Percentiles rank a stretch among this genome's conserved stretches.
Evolutionary conservation across 306 rosid species (phyloP).

Genomic region (Acacia acuminata): DNA sequence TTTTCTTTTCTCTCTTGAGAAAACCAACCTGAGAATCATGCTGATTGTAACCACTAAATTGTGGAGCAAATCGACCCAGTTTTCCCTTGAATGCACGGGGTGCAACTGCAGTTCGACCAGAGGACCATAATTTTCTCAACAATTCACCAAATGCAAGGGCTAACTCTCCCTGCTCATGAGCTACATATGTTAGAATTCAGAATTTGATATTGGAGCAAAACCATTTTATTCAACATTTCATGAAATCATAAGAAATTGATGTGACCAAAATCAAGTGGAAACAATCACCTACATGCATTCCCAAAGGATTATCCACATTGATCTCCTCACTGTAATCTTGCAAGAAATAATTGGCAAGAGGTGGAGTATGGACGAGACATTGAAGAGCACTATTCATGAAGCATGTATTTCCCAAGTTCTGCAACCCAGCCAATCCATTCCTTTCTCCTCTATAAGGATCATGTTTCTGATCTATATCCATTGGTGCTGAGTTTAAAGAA

Average conservation of each 20-base stretch:
- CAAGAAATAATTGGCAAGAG: slow-evolving; percentile 81
- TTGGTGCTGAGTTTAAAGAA: slow-evolving; percentile 54
- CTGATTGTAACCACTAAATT: slow-evolving; percentile 97
- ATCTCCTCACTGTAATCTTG: slow-evolving; percentile 91
- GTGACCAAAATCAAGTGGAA: slow-evolving; percentile 25
- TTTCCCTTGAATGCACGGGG: slow-evolving; percentile 96
- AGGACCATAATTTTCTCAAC: slow-evolving; percentile 94
- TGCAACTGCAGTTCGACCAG: slow-evolving; percentile 78
- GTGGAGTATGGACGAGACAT: slow-evolving; percentile 95
- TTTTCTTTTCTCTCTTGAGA: neutral
- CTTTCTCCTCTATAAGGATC: slow-evolving; percentile 60
- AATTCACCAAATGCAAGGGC: slow-evolving; percentile 94
- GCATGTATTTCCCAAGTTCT: slow-evolving; percentile 98
- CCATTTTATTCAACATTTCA: slow-evolving; percentile 1
- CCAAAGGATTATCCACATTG: slow-evolving; percentile 90
- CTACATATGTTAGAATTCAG: slow-evolving; percentile 23
- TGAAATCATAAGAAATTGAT: slow-evolving; percentile 14
- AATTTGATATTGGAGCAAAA: slow-evolving; percentile 26
- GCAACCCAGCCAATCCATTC: slow-evolving; percentile 95
- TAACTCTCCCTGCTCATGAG: slow-evolving; percentile 86
- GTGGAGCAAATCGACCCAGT: slow-evolving; percentile 97
- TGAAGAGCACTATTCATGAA: slow-evolving; percentile 97
- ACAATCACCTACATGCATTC: slow-evolving; percentile 81
- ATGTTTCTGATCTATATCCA: slow-evolving; percentile 63
- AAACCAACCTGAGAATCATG: slow-evolving; percentile 96